Evolutionary conservation across 2,329 filamentous ascomycete genomes (phyloP).

Genomic region (Grosmannia clavigera): DNA sequence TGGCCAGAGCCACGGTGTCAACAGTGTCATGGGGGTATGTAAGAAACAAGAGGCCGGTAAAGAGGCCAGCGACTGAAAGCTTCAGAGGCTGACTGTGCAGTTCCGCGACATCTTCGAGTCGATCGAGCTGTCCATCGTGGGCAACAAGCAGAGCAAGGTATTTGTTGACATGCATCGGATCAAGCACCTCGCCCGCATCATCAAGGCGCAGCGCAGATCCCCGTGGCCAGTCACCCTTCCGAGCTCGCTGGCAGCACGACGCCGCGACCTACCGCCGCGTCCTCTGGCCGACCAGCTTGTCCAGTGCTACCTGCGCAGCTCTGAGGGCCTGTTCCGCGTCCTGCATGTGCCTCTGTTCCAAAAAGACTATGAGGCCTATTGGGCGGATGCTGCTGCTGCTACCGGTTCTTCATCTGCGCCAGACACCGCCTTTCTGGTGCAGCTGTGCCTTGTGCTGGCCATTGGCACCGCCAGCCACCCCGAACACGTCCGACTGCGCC

Average conservation of each 20-base stretch:
- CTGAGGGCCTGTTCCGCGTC: slow-evolving; percentile 44
- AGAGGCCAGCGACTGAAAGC: neutral
- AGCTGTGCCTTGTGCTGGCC: slow-evolving; percentile 39
- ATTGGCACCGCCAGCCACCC: slow-evolving; percentile 36
- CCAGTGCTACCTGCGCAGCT: slow-evolving; percentile 38
- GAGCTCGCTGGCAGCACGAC: slow-evolving; percentile 18
- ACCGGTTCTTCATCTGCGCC: slow-evolving; percentile 11
- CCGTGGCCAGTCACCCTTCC: neutral
- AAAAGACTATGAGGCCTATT: slow-evolving; percentile 37
- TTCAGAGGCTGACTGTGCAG: neutral
- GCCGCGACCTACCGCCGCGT: slow-evolving; percentile 25
- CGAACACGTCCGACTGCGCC: slow-evolving; percentile 28
- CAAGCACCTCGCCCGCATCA: slow-evolving; percentile 36
- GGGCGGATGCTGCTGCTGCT: slow-evolving; percentile 20
- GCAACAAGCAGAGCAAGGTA: slow-evolving; percentile 23
- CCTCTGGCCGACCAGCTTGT: slow-evolving; percentile 37
- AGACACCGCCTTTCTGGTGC: slow-evolving; percentile 32
- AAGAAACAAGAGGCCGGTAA: slow-evolving; percentile 15
- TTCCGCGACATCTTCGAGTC: slow-evolving; percentile 8
- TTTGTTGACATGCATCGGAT: slow-evolving; percentile 29
- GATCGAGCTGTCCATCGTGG: slow-evolving; percentile 14
- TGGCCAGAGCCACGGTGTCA: slow-evolving; percentile 46
- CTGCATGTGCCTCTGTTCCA: slow-evolving; percentile 45
- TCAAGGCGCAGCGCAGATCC: slow-evolving; percentile 32
- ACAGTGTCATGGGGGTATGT: slow-evolving; percentile 3